Percentiles rank a stretch among this genome's conserved stretches.
Evolutionary conservation across 2,329 filamentous ascomycete genomes (phyloP).

Genomic region (Sphaerulina musiva): DNA sequence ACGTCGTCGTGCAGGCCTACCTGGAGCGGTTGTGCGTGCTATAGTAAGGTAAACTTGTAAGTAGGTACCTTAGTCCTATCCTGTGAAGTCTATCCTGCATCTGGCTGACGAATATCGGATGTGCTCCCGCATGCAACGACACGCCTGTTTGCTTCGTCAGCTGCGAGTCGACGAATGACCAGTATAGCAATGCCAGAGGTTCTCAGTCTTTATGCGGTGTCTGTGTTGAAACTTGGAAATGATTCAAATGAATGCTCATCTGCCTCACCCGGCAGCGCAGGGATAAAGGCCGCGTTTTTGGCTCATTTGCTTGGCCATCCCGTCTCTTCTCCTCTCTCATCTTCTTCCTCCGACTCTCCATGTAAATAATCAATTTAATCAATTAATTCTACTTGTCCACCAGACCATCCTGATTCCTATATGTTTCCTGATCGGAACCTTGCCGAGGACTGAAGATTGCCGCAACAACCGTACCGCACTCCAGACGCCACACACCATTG

Average conservation of each 20-base stretch:
- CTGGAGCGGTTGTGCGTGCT: not conserved
- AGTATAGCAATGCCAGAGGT: too few relatives aligned
- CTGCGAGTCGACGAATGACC: not conserved
- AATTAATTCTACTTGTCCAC: not conserved
- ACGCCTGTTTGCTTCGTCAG: not conserved
- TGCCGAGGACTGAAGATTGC: conserved; percentile 3
- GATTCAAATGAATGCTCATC: too few relatives aligned
- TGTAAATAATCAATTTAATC: not conserved
- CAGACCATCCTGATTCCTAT: not conserved
- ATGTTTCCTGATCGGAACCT: not conserved
- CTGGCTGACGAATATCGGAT: not conserved
- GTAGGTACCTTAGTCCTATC: not conserved
- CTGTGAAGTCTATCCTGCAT: not conserved
- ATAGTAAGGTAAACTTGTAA: too few relatives aligned
- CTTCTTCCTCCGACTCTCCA: not conserved
- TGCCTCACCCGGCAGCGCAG: too few relatives aligned
- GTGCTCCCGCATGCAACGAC: not conserved
- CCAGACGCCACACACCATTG: not conserved
- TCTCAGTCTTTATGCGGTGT: too few relatives aligned
- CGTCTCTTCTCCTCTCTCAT: not conserved
- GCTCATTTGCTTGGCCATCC: not conserved
- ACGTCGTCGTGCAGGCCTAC: not conserved
- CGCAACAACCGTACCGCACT: conserved; percentile 1
- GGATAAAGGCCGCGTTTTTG: too few relatives aligned
- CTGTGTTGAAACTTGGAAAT: too few relatives aligned